Conservation (phyloP, 1,284 basidiomycete genomes). For the Chalciporus piperatoides region DNA sequence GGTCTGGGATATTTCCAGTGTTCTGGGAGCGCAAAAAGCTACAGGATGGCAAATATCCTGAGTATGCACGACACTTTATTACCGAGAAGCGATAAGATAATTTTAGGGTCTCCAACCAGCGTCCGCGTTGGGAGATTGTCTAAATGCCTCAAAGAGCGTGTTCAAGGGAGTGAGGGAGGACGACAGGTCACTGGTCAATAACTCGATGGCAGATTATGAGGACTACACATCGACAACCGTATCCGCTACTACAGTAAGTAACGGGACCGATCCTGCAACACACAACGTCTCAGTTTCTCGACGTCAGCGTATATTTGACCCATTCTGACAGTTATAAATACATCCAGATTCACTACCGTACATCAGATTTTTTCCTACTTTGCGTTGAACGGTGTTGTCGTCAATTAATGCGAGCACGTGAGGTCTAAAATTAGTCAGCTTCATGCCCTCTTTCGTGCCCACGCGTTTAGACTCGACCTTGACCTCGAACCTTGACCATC, state of each 20-base stretch:
- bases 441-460: constrained; percentile 14
- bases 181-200: neutral
- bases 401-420: no score
- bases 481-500: constrained; percentile 19
- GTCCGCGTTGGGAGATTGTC: constrained; percentile 1
- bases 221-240: neutral
- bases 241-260: no score
- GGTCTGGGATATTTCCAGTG: neutral
- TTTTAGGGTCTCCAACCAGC: neutral
- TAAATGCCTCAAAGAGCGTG: neutral
- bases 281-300: neutral
- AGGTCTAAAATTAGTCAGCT: constrained; percentile 28
- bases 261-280: neutral
- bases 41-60: constrained; percentile 12
- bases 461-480: constrained; percentile 25
- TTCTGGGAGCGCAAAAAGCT: constrained; percentile 17
- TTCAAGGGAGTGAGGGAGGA: constrained; percentile 3
- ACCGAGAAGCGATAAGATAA: constrained; percentile 3
- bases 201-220: neutral
- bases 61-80: constrained; percentile 1
- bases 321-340: neutral
- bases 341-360: no score
- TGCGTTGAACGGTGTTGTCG: no score
- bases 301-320: no score
- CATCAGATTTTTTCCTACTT: no score